These are phyloP conservation scores for Ilyonectria mors-panacis DNA, from an alignment of 2,329 filamentous ascomycete species.

Conservation along the genomic window DNA sequence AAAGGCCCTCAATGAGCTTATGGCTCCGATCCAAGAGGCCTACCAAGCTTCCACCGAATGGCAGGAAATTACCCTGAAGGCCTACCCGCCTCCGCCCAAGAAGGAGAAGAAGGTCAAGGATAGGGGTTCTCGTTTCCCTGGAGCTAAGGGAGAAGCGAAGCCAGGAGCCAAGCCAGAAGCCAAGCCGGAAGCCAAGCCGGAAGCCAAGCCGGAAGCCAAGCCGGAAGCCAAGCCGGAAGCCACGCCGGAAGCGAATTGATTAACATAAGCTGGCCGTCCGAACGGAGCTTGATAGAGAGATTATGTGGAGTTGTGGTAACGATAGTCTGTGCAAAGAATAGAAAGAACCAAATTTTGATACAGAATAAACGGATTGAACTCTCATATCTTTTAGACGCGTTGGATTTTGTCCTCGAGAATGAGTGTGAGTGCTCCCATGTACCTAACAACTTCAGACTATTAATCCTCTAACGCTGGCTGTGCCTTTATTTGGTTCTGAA, in stretches of 20 bases:
- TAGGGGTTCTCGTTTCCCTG: conserved; percentile 77
- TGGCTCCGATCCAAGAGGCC: conserved; percentile 82
- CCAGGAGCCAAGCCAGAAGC: not conserved
- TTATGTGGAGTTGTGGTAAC: not conserved
- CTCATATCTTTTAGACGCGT: not conserved
- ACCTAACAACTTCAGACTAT: no score
- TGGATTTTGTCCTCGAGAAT: no score
- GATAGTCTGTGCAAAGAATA: not conserved
- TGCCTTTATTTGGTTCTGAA: no score
- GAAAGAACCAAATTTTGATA: not conserved
- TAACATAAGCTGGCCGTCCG: not conserved
- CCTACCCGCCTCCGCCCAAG: conserved; percentile 83
- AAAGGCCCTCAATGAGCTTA: conserved; percentile 78
- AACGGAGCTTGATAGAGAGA: not conserved
- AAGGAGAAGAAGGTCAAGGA: conserved; percentile 86
- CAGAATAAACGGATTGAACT: not conserved
- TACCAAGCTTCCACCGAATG: conserved; percentile 82
- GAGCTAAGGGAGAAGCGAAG: conserved; percentile 39
- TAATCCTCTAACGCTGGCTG: no score
- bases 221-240: not conserved
- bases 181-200: not conserved
- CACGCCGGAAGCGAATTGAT: not conserved
- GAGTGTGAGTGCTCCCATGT: no score
- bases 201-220: not conserved
- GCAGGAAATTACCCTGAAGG: conserved; percentile 78